These are phyloP conservation scores for Aspergillus brunneoviolaceus DNA, from an alignment of 2,329 filamentous ascomycete genomes.

Conservation along the genomic window DNA sequence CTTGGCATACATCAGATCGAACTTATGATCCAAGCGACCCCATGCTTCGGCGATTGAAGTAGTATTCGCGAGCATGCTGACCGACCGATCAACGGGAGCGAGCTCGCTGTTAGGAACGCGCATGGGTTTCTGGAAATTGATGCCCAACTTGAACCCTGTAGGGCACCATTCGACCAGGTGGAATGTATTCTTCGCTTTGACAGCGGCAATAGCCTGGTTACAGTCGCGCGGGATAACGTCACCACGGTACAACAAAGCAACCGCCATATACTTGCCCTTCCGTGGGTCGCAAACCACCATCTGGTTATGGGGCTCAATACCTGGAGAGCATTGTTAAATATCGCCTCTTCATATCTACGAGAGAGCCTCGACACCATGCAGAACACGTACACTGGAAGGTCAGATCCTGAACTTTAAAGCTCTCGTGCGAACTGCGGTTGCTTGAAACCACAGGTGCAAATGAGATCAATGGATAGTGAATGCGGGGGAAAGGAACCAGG, in stretches of 20 bases:
- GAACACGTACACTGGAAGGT: slow-evolving; percentile 59
- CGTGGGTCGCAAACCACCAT: slow-evolving; percentile 68
- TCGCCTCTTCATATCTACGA: neutral
- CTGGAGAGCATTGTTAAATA: slow-evolving; percentile 31
- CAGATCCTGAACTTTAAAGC: slow-evolving; percentile 78
- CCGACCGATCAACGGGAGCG: slow-evolving; percentile 54
- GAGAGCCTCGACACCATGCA: neutral
- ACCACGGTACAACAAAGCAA: slow-evolving; percentile 65
- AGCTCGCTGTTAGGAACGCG: slow-evolving; percentile 55
- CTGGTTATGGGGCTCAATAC: slow-evolving; percentile 67
- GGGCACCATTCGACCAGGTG: slow-evolving; percentile 69
- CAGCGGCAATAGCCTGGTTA: slow-evolving; percentile 57
- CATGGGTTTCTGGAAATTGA: slow-evolving; percentile 63
- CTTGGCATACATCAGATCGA: slow-evolving; percentile 70
- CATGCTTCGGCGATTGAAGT: slow-evolving; percentile 67
- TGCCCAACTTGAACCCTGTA: slow-evolving; percentile 68
- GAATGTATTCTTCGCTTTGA: slow-evolving; percentile 65
- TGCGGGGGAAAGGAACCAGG: slow-evolving; percentile 65
- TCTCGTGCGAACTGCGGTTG: slow-evolving; percentile 78
- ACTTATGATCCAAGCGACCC: slow-evolving; percentile 65
- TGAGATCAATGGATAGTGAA: slow-evolving; percentile 66
- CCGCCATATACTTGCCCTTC: slow-evolving; percentile 69
- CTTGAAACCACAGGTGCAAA: slow-evolving; percentile 65
- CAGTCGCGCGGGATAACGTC: slow-evolving; percentile 65
- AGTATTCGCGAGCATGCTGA: slow-evolving; percentile 66